phyloP scores from a whole-genome alignment of 768 basidiomycete species.

The Hericium erinaceus region DNA sequence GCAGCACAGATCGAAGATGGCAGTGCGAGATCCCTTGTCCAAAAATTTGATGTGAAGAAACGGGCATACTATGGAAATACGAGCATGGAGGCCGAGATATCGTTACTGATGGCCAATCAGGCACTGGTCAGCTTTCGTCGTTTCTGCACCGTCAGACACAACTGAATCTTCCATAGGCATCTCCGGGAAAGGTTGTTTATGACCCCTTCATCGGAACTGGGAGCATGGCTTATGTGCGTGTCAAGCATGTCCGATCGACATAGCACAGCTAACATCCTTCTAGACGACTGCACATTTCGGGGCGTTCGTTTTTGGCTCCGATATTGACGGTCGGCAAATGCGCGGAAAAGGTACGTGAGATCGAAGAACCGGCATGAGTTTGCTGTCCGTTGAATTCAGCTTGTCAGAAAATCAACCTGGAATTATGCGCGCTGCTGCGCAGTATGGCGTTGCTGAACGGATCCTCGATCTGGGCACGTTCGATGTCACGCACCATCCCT shows the following conservation, averaged over 20 bases:
- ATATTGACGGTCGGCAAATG: constrained; percentile 97
- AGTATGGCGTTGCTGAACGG: constrained; percentile 68
- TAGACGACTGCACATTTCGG: constrained; percentile 88
- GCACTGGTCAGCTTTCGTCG: constrained; percentile 48
- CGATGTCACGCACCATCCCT: constrained; percentile 86
- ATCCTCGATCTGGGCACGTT: constrained; percentile 86
- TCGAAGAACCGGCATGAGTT: background rate
- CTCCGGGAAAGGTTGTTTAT: constrained; percentile 85
- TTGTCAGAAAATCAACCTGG: constrained; percentile 44
- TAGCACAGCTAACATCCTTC: background rate
- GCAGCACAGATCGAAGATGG: constrained; percentile 46
- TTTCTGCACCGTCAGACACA: background rate
- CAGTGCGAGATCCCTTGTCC: constrained; percentile 57
- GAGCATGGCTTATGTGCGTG: constrained; percentile 75
- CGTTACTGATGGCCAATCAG: constrained; percentile 94
- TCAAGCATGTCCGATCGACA: background rate
- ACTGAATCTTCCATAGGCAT: constrained; percentile 40
- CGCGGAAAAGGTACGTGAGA: constrained; percentile 67
- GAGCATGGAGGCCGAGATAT: constrained; percentile 95
- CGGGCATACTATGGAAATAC: constrained; percentile 90
- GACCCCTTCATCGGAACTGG: constrained; percentile 96
- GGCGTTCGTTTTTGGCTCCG: constrained; percentile 79
- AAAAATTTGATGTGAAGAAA: constrained; percentile 80
- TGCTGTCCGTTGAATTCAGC: background rate
- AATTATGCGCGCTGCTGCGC: constrained; percentile 67